A percentile compares a stretch with the other conserved stretches of the same genome.
phyloP scores from a whole-genome alignment of 2,329 filamentous ascomycete genomes.

The Arthrobotrys entomopaga region DNA sequence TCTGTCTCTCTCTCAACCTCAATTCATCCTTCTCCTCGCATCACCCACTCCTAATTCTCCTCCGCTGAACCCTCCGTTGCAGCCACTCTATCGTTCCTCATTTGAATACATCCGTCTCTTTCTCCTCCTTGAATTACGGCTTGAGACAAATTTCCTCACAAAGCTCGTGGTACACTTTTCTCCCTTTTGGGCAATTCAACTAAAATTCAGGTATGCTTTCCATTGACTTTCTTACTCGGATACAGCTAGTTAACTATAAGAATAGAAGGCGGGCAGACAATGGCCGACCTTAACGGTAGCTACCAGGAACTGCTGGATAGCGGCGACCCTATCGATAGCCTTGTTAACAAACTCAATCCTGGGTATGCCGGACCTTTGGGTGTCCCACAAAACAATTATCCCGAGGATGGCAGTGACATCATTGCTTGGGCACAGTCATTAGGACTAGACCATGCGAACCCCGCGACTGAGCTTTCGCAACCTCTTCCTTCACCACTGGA shows the following conservation, averaged over 20 bases:
- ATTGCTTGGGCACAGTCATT: neutral
- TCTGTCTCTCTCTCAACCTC: neutral
- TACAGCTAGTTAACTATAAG: no score
- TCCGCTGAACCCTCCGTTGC: conserved; percentile 22
- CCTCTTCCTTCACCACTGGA: neutral
- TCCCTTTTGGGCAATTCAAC: no score
- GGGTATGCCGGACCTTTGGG: neutral
- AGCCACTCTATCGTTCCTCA: conserved; percentile 25
- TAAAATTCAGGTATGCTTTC: no score
- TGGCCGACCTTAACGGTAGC: conserved; percentile 17
- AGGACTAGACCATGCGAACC: neutral
- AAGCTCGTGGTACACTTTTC: neutral
- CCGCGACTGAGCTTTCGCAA: neutral
- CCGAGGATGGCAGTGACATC: neutral
- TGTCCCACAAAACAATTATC: neutral
- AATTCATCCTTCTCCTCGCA: neutral
- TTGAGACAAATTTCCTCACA: conserved; percentile 1
- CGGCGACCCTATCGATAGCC: conserved; percentile 7
- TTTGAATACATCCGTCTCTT: conserved; percentile 1
- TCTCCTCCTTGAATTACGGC: neutral
- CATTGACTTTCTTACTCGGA: no score
- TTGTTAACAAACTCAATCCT: conserved; percentile 6
- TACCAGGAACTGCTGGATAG: conserved; percentile 12
- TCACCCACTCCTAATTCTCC: neutral
- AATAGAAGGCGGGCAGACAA: neutral